Base-by-base conservation (phyloP, 2,329 filamentous ascomycete species). In the Tolypocladium pustulatum region DNA sequence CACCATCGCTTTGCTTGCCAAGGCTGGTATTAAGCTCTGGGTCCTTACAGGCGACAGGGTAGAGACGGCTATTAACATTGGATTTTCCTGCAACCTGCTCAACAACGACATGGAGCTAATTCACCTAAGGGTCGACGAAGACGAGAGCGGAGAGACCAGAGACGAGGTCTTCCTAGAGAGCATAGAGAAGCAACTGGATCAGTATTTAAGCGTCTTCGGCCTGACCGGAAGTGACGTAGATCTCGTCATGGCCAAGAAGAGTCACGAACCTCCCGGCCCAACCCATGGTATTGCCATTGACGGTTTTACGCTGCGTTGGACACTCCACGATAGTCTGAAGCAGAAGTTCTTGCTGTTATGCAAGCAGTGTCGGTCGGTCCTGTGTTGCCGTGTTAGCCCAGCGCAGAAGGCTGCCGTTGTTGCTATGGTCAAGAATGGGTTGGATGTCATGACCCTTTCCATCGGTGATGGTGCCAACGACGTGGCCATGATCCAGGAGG, bases 21-120 rank as follows among this genome's bases (percentile, higher is more conserved):
- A 91, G 68, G 94, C 94, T 57, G 94, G 94, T 71, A 97, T 99
- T 74, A 99, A 99, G 75, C 83, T 99, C 9, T 99, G 94, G 94
- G 94, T 99, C 57, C 78, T 99, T 63, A 99, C 94, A n/a, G 94
- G 94, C 63, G 94, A 99, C 80, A 99, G 97, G 75, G 93, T 97
- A 36, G 94, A 99, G 75, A 99, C 94, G 30, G 94, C 94, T 59
- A 99, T 99, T 84, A 99, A 99, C 76, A 99, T 99, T 69, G 94
- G 94, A 3, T 99, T 97, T 75, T 99, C 94, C 13, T 99, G 94
- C 78, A 99, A 99, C 67, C 81, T 99, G 38, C 83, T 99, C 59
- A 91, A 93, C 74, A 99, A 97, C 72, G 90, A 96, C 65, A 97
- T 99, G 94, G 94, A 99, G 65, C 78, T 99, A 61, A 89, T 99